phyloP scores from a whole-genome alignment of 805 yeast genomes.

The Tetrapisispora iriomotensis region DNA sequence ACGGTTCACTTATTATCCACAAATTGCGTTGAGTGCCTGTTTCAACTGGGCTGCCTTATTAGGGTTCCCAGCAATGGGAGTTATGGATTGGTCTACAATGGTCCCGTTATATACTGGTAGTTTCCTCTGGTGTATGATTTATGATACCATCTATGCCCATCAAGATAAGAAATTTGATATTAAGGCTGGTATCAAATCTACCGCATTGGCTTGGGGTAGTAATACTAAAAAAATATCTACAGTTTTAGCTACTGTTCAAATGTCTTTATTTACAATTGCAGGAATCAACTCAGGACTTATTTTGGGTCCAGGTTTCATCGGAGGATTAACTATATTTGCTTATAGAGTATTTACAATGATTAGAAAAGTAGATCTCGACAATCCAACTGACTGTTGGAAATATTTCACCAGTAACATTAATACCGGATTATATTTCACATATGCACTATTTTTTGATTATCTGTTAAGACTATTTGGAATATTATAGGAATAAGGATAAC shows the following conservation, averaged over 20 bases:
- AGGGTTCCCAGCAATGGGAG: slow-evolving; percentile 94
- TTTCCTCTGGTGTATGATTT: slow-evolving; percentile 87
- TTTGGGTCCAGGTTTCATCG: slow-evolving; percentile 77
- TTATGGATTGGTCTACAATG: slow-evolving; percentile 69
- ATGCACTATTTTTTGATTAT: slow-evolving; percentile 61
- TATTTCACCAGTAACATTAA: slow-evolving; percentile 67
- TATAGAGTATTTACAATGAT: slow-evolving; percentile 63
- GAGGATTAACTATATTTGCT: slow-evolving; percentile 58
- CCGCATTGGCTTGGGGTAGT: slow-evolving; percentile 92
- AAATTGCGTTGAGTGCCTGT: slow-evolving; percentile 65
- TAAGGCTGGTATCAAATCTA: slow-evolving; percentile 85
- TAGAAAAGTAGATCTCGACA: slow-evolving; percentile 61
- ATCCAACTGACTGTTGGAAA: slow-evolving; percentile 75
- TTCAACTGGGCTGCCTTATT: slow-evolving; percentile 91
- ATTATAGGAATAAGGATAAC: slow-evolving; percentile 4
- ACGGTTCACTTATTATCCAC: slow-evolving; percentile 93
- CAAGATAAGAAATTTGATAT: slow-evolving; percentile 88
- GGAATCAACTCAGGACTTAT: slow-evolving; percentile 56
- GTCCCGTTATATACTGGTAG: slow-evolving; percentile 67
- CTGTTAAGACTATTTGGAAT: slow-evolving; percentile 32
- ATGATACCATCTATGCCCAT: slow-evolving; percentile 95
- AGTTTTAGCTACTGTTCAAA: slow-evolving; percentile 57
- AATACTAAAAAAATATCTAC: slow-evolving; percentile 61
- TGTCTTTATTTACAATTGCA: slow-evolving; percentile 50
- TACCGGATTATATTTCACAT: slow-evolving; percentile 61